These are phyloP conservation scores for Pholiota adiposa DNA, from an alignment of 1,284 basidiomycete genomes.

Conservation along the genomic window DNA sequence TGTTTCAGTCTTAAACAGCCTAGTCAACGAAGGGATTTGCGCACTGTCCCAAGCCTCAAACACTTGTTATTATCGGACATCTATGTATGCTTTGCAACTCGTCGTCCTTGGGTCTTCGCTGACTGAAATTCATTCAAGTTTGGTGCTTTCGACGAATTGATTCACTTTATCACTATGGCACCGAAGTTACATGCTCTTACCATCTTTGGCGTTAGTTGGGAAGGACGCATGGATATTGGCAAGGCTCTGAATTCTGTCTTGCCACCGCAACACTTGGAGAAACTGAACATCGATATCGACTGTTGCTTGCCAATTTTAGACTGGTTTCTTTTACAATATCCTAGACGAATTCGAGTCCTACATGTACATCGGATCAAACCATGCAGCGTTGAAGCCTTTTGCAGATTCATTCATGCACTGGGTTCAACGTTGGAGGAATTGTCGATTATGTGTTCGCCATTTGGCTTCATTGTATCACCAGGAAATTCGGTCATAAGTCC, in stretches of 20 bases:
- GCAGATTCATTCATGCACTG: not conserved
- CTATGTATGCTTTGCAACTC: not conserved
- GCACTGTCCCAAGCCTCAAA: not conserved
- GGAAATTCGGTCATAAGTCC: no score
- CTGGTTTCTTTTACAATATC: not conserved
- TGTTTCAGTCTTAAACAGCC: not conserved
- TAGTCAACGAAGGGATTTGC: not conserved
- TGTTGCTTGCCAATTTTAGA: not conserved
- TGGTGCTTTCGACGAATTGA: not conserved
- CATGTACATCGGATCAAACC: not conserved
- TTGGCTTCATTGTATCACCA: no score
- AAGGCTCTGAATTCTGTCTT: not conserved
- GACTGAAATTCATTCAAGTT: not conserved
- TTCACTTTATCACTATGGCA: not conserved
- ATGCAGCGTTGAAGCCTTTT: not conserved
- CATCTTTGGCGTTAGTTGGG: not conserved
- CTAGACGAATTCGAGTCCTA: not conserved
- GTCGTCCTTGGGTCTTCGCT: not conserved
- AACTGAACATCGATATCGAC: not conserved
- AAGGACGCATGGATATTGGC: not conserved
- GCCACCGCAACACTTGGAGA: not conserved
- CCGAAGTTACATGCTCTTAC: not conserved
- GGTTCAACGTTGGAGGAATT: not conserved
- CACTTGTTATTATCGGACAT: not conserved
- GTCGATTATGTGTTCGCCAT: not conserved